Evolutionary conservation across 2,329 filamentous ascomycete species (phyloP).

Genomic region (Lecanicillium sp.): DNA sequence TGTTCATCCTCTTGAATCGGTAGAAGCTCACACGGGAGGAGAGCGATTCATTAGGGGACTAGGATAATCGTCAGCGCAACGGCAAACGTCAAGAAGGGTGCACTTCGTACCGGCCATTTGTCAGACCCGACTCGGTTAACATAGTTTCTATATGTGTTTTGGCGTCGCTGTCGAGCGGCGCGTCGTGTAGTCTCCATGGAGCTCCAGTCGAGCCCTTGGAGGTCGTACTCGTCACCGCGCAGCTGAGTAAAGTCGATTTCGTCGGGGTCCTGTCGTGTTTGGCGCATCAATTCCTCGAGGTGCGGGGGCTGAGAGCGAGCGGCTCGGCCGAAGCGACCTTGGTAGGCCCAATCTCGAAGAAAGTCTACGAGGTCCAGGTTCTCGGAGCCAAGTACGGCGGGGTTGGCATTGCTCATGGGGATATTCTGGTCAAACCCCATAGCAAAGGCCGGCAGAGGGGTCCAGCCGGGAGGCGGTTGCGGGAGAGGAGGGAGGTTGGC

Average conservation of each 20-base stretch:
- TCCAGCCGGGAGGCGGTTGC: constrained; percentile 19
- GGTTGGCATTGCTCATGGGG: constrained; percentile 28
- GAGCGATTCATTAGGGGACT: constrained; percentile 20
- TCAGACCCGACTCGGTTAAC: constrained; percentile 46
- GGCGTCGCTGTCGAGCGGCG: constrained; percentile 42
- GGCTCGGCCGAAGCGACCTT: constrained; percentile 21
- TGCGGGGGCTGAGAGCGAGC: constrained; percentile 23
- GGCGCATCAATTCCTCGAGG: constrained; percentile 28
- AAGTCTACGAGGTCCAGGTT: constrained; percentile 47
- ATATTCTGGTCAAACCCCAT: neutral
- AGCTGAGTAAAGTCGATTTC: constrained; percentile 40
- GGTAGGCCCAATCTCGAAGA: constrained; percentile 42
- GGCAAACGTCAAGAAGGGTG: neutral
- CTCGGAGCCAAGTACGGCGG: constrained; percentile 37
- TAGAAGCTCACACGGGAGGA: constrained; percentile 46
- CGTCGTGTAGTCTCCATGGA: constrained; percentile 44
- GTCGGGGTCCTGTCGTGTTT: constrained; percentile 17
- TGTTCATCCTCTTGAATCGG: constrained; percentile 51
- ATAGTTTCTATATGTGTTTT: constrained; percentile 51
- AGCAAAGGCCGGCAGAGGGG: constrained; percentile 24
- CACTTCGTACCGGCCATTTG: constrained; percentile 39
- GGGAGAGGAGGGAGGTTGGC: constrained; percentile 14
- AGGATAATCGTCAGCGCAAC: neutral
- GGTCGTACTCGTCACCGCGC: constrained; percentile 48
- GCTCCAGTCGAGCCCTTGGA: constrained; percentile 56